Conservation (phyloP, 805 yeast species). For the Nakazawaea sp. region DNA sequence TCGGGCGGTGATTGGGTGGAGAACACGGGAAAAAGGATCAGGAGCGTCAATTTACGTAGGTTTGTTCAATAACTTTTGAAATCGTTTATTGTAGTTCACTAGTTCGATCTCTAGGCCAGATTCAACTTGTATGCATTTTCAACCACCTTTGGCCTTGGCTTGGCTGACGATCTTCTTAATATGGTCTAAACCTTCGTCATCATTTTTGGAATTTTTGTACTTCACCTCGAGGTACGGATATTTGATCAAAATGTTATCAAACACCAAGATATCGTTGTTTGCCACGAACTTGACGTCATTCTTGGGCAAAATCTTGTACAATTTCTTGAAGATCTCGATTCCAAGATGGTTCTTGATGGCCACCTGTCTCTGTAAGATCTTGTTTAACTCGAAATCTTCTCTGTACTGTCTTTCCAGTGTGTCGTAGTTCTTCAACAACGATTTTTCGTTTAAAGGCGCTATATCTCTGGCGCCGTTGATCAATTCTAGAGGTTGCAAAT, state of each 20-base stretch:
- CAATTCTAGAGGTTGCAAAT: conserved; percentile 17
- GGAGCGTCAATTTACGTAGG: too few relatives aligned
- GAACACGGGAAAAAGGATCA: too few relatives aligned
- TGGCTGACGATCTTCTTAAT: conserved; percentile 43
- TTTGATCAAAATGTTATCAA: conserved; percentile 29
- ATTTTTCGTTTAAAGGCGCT: conserved; percentile 9
- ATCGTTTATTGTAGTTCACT: too few relatives aligned
- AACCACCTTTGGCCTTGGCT: conserved; percentile 50
- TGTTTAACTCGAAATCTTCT: conserved; percentile 16
- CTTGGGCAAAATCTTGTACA: conserved; percentile 21
- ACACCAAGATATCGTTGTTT: conserved; percentile 27
- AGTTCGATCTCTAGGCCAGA: too few relatives aligned
- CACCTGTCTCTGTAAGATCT: conserved; percentile 13
- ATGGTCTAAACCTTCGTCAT: conserved; percentile 22
- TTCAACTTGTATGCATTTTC: too few relatives aligned
- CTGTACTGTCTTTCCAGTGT: conserved; percentile 16
- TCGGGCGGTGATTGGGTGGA: too few relatives aligned
- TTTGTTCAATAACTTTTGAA: too few relatives aligned
- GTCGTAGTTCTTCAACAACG: conserved; percentile 14
- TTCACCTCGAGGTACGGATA: conserved; percentile 32
- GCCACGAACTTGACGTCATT: conserved; percentile 27
- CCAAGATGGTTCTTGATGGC: conserved; percentile 20
- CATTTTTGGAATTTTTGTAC: conserved; percentile 17
- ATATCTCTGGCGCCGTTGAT: conserved; percentile 1
- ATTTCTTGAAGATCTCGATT: conserved; percentile 17